Base-by-base conservation (phyloP, 1,284 basidiomycete genomes). In the Trichosporon sp. region DNA sequence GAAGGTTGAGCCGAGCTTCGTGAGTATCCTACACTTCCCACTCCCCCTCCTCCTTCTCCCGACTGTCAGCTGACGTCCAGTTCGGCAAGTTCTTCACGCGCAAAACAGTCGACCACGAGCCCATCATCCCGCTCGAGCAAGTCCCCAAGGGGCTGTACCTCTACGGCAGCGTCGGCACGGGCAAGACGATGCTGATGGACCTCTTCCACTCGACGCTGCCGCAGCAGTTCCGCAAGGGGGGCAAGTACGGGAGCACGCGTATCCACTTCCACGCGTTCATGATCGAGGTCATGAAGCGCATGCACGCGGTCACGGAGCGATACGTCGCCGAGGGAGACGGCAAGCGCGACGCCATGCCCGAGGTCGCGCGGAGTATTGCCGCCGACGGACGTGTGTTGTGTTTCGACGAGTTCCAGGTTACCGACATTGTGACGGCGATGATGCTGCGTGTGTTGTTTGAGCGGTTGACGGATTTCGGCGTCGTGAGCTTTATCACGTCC, bases 381-480 rank as follows among this genome's bases (percentile, higher is more conserved):
- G 85, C 85, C 44, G 89, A 95, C 68, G 90, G 90, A 5, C 86
- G 85, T 61, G 87, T 99, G 2, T 82, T 99, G 37, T 98, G 95
- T 77, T 97, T 99, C 76, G 95, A 99, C 77, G 96, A 99, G 82
- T 99, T 99, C 75, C 95, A 99, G 85, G 92, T 99, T 10, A 97
- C 95, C 13, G 95, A 99, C 80, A 99, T 99, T 70, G 95, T 92
- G 19, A 95, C 98, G 72, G 96, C 96, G 11, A 99, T 99, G 96
- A 94, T 99, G 66, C 84, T 99, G 32, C 85, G 95, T 29, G 86
- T 92, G 59, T 81, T 99, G 21, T 82, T 99, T 49, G 95, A 98
- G 78, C 84, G 85, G 27, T 81, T 99, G 70, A 83, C 94, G 60
- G 88, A 88, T 57, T 88, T 90, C 70, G 96, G 96, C 7, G 94